Evolutionary conservation across 768 basidiomycete species (phyloP), one percentile per base, ranked within the genome.

Genomic region (Gelatoporia subvermispora): DNA sequence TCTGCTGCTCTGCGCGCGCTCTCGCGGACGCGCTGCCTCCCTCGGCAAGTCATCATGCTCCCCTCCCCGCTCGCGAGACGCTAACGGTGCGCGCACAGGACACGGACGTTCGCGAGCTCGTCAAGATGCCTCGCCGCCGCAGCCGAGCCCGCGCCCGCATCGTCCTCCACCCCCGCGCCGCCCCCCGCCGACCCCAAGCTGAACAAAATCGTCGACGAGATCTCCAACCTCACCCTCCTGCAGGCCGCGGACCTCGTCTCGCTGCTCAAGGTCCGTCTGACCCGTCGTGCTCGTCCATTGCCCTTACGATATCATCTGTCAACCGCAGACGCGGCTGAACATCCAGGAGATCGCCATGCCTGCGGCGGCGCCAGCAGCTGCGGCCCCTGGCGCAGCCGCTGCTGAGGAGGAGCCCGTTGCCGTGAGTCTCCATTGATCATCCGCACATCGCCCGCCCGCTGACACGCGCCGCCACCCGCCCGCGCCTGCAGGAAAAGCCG

Each of bases 321-420:
- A 20, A 22, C 10, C 35, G 24, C 35, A 97, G 95, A 76, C 90
- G 43, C 85, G 88, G 51, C 68, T 99, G 51, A 98, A 97, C 65
- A 99, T 99, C 54, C 90, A 94, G 71, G 95, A 98, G 74, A 90
- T 98, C 62, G 92, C 93, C 16, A 80, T 96, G 77, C 92, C 93
- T 40, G 74, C 88, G 28, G 82, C 89, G 11, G 70, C 87, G 22
- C 74, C 83, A 16, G 72, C 81, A 8, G 71, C 81, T 2, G 70
- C 81, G 1, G 71, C 78, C 8, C 71, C 77, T 2, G 76, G 82
- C 8, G 74, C 78, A 13, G 70, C 80, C 4, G 68, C 72, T 15
- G 71, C 71, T 1, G 89, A 86, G 48, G 84, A 81, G 53, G 77
- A 83, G 44, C 74, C 74, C 16, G 77, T 54, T 17, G 83, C 83